Percentiles rank a stretch among this genome's conserved stretches.
These are phyloP conservation scores for Ilex paraguariensis DNA, from an alignment of 305 asterid genomes.

Conservation along the genomic window DNA sequence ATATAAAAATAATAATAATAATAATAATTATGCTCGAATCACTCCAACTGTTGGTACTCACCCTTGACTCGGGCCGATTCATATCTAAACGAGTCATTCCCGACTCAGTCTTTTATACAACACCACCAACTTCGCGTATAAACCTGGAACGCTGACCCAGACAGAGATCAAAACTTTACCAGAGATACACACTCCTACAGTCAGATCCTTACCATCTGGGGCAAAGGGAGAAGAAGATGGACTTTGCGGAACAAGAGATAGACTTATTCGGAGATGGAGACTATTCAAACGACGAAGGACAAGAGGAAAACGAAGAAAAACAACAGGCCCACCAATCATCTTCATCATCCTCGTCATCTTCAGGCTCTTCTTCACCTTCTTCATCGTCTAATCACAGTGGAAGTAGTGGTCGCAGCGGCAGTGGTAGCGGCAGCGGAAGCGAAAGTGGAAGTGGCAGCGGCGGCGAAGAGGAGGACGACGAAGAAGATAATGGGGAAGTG, in stretches of 20 bases:
- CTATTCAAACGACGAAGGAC: conserved; percentile 22
- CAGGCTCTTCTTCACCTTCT: conserved; percentile 62
- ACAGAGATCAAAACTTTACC: too few relatives aligned
- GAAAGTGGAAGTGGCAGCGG: conserved; percentile 16
- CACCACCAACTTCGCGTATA: too few relatives aligned
- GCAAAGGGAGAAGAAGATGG: conserved; percentile 25
- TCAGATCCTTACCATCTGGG: too few relatives aligned
- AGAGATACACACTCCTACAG: too few relatives aligned
- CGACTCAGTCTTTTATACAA: too few relatives aligned
- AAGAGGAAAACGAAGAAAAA: conserved; percentile 23
- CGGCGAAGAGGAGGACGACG: conserved; percentile 23
- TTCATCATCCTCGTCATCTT: conserved; percentile 52
- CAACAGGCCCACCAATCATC: conserved; percentile 55
- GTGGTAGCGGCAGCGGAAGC: conserved; percentile 19
- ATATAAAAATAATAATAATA: too few relatives aligned
- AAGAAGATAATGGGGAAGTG: conserved; percentile 45
- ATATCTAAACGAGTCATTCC: too few relatives aligned
- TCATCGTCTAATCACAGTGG: conserved; percentile 34
- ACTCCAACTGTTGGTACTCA: too few relatives aligned
- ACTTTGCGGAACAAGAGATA: conserved; percentile 58
- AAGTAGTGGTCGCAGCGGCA: conserved; percentile 47
- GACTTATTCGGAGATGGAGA: conserved; percentile 70
- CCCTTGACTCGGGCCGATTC: too few relatives aligned
- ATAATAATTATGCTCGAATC: too few relatives aligned
- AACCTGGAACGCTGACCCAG: too few relatives aligned